Base-by-base conservation (phyloP, 805 yeast species). In the Kodamaea lidongshanica region DNA sequence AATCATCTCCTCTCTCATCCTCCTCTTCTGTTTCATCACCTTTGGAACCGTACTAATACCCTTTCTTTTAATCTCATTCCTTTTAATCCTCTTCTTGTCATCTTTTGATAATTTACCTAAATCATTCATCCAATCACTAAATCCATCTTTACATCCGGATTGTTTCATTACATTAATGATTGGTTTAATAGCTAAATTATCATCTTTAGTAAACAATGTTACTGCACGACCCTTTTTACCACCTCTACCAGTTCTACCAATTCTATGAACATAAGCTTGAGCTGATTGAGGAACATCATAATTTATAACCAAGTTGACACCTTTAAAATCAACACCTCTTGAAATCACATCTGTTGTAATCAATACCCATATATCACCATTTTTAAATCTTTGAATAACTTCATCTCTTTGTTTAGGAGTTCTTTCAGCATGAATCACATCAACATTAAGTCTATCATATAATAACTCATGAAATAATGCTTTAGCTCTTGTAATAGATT, bases 231-330 rank as follows among this genome's bases (percentile, higher is more conserved):
- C 98, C 6, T 60, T 48, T 37, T 81, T 75, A 1, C 95, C 95
- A 32, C 86, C 95, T 69, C 99, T 79, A 44, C 98, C 99, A 2
- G 98, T 89, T 68, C 99, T 81, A 57, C 99, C 99, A 47, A 92
- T 85, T 61, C 99, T 76, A 57, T 92, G 99, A 26, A 92, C 96
- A 54, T 92, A 92, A 0, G 95, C 80, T 56, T 89, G 96, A 1
- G 96, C 86, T 25, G 81, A 74, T 46, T 77, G 83, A 11, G 99
- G 99, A 8, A 92, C 95, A 58, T 92, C 99, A 55, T 92, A 92
- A 58, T 92, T 92, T 42, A 92, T 84, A 23, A 92, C 96, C 36
- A 94, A 54, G 50, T 88, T 92, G 28, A 92, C 89, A 33, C 96
- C 96, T 50, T 86, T 86, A 63, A 92, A 92, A 56, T 92, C 98